Base-by-base conservation (phyloP, 331 rosid species). In the Dryas integrifolia region DNA sequence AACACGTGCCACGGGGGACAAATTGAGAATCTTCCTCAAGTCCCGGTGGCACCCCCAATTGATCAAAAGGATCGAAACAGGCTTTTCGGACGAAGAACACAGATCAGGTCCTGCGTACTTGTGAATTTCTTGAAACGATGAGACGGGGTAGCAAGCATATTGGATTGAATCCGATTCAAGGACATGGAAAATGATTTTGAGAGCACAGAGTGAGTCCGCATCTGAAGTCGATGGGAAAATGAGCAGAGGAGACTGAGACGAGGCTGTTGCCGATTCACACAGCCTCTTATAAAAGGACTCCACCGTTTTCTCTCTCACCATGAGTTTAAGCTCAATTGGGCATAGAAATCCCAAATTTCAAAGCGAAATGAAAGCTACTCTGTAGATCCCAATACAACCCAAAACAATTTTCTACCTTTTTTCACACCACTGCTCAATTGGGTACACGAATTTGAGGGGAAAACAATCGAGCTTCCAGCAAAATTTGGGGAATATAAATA, bases 221-320 rank as follows among this genome's bases (percentile, higher is more conserved):
- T 94, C 98, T n/a, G 98, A 94, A 43, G 98, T 91, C 0, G 98
- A 94, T 2, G 98, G 97, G 56, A 94, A 94, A 1, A 94, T 87
- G 13, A 94, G 88, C 0, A 94, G 80, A 3, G 96, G 96, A 6
- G 92, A 83, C 1, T 82, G 71, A 3, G 91, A 70, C 4, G 92
- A 86, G 18, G 84, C 83, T 0, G 40, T 30, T 1, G 86, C 91
- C 0, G 96, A 88, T 12, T 87, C 80, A 0, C 87, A 88, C 11
- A 94, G 85, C 70, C 82, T 89, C 1, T 88, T 9, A 70, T 94
- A 94, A 78, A 94, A 94, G 1, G 91, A 81, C 57, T 84, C 92
- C 2, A 89, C 79, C 16, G 83, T 73, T 15, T 82, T 81, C 78
- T 89, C 98, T 58, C 96, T 84, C 88, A 94, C 90, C 86, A 86